Percentiles rank a stretch among this genome's conserved stretches.
These are phyloP conservation scores for Neoarthrinium moseri DNA, from an alignment of 2,329 filamentous ascomycete species.

Conservation along the genomic window DNA sequence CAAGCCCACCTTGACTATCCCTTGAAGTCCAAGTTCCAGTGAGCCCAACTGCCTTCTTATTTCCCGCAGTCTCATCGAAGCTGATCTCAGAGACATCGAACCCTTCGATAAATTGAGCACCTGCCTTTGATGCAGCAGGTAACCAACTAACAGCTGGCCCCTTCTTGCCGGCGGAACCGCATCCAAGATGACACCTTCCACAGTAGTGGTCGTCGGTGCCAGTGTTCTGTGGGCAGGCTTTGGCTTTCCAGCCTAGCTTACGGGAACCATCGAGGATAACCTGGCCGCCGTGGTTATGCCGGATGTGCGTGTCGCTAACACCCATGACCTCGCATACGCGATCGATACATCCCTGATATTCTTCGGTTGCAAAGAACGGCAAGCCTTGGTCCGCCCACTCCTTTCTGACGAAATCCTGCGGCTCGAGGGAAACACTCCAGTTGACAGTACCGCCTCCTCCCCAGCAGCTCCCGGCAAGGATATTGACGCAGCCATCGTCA, in stretches of 20 bases:
- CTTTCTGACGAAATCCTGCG: constrained; percentile 72
- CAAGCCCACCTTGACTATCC: constrained; percentile 59
- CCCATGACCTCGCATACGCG: constrained; percentile 79
- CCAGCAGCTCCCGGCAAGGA: constrained; percentile 72
- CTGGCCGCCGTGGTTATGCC: constrained; percentile 71
- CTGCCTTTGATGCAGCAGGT: constrained; percentile 73
- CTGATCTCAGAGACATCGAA: constrained; percentile 69
- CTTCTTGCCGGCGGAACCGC: constrained; percentile 70
- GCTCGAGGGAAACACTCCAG: constrained; percentile 68
- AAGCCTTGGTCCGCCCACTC: constrained; percentile 76
- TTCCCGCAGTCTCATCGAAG: constrained; percentile 55
- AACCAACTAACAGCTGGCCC: constrained; percentile 76
- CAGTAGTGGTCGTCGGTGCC: constrained; percentile 73
- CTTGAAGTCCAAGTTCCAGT: constrained; percentile 74
- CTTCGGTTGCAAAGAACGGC: constrained; percentile 68
- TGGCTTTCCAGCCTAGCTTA: constrained; percentile 70
- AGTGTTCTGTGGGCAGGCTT: constrained; percentile 76
- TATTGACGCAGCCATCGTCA: constrained; percentile 55
- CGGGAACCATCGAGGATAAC: constrained; percentile 72
- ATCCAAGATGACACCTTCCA: constrained; percentile 61
- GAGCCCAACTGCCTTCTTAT: constrained; percentile 66
- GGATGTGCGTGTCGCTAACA: constrained; percentile 61
- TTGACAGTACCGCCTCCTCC: constrained; percentile 88
- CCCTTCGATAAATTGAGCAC: constrained; percentile 81
- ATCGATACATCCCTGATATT: constrained; percentile 78